Evolutionary conservation across 1,284 basidiomycete genomes (phyloP), one percentile per base, ranked within the genome.

Genomic region (Neotropicomus parvogracilis): DNA sequence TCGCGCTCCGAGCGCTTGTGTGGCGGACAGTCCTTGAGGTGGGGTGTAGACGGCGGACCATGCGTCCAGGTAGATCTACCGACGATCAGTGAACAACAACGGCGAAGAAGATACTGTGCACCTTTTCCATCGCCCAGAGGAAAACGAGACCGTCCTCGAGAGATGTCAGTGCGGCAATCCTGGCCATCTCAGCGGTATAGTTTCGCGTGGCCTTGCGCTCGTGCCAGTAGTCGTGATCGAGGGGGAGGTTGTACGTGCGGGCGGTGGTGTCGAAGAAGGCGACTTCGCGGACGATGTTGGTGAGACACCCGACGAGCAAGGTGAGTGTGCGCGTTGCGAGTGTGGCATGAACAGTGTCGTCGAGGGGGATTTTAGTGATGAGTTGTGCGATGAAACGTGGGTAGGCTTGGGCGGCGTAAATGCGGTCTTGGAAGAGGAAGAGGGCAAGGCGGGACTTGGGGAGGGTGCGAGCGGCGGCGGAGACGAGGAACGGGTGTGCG

Each of bases 81-180:
- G 17, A 33, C 21, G 11, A 37, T 37, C 27, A 47, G 40, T 16
- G 7, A 28, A 26, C 13, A 14, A 21, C 2, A 21, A 36, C 2
- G 1, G 3, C 24, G 31, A n/a, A 8, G 13, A 4, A 3, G 13
- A n/a, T 4, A 21, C 6, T 21, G 1, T n/a, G 4, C 0, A 64
- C 62, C 68, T 78, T 75, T 63, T 88, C 86, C 85, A 88, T 88
- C 1, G 83, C 83, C 85, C 85, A 88, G 14, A 90, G 63, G 53
- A 88, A 81, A 5, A 87, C 71, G 16, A 89, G 62, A 1, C 81
- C 82, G 42, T 88, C 85, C 46, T 80, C 74, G n/a, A 85, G 58
- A 0, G 68, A 70, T 9, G 73, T 75, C 12, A 68, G 57, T 1
- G 70, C 67, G 0, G 74, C 71, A 0, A 81, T 64, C 5, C 78